These are phyloP conservation scores for Carex cristatella DNA, from an alignment of 176 grass and related monocot genomes.

Conservation along the genomic window DNA sequence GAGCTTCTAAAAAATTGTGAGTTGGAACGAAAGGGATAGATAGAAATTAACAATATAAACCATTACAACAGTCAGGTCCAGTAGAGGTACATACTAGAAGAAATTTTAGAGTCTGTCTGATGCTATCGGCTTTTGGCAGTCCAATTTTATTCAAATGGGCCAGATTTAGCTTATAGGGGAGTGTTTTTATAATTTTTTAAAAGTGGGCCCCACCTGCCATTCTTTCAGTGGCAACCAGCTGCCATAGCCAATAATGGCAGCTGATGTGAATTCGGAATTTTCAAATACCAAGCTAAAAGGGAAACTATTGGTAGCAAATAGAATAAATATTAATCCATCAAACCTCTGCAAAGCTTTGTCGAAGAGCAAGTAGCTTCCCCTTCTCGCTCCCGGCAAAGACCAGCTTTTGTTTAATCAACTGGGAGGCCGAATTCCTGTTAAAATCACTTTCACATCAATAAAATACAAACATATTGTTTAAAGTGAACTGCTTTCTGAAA, in stretches of 20 bases:
- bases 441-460: constrained; percentile 15
- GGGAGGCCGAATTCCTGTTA: constrained; percentile 75
- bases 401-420: constrained; percentile 87
- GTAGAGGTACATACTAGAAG: background rate
- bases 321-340: background rate
- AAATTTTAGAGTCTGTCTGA: background rate
- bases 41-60: background rate
- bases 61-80: background rate
- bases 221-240: too few relatives aligned
- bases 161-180: too few relatives aligned
- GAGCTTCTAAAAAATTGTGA: background rate
- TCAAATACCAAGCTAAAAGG: background rate
- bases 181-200: too few relatives aligned
- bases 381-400: constrained; percentile 91
- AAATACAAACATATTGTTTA: background rate
- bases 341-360: constrained; percentile 85
- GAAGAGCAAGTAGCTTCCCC: constrained; percentile 83
- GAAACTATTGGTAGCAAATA: background rate
- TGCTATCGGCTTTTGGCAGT: too few relatives aligned
- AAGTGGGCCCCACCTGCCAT: too few relatives aligned
- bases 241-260: too few relatives aligned
- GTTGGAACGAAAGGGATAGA: background rate
- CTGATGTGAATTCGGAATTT: background rate
- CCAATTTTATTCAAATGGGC: too few relatives aligned
- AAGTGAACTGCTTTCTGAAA: background rate